These are phyloP conservation scores for Reutealis trisperma DNA, from an alignment of 345 rosid species.

Conservation along the genomic window DNA sequence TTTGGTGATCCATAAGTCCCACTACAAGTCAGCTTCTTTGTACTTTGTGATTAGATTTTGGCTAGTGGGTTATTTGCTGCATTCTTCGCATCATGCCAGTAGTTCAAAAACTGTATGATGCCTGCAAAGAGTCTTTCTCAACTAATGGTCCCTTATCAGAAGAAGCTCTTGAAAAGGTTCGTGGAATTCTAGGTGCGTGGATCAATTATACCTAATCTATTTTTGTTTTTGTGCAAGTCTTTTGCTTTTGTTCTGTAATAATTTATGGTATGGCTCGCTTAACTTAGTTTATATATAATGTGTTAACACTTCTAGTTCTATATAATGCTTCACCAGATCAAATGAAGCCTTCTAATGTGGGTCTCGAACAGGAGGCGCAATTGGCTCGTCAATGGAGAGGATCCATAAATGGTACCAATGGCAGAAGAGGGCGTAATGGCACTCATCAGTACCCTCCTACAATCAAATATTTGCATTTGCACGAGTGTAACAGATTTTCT, in stretches of 20 bases:
- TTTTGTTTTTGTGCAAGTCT: background rate
- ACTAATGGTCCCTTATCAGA: conserved; percentile 69
- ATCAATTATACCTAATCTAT: background rate
- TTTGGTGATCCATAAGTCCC: conserved; percentile 1
- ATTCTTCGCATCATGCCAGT: conserved; percentile 29
- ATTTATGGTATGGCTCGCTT: background rate
- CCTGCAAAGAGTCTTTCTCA: conserved; percentile 73
- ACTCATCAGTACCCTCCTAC: conserved; percentile 57
- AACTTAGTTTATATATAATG: background rate
- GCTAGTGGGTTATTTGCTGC: conserved; percentile 1
- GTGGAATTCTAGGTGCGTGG: conserved; percentile 59
- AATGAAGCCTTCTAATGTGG: conserved; percentile 96
- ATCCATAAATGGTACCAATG: conserved; percentile 34
- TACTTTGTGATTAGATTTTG: conserved; percentile 1
- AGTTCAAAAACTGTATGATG: conserved; percentile 67
- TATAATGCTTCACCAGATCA: conserved; percentile 59
- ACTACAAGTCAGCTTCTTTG: conserved; percentile 2
- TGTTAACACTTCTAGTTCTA: conserved; percentile 15
- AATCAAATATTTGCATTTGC: conserved; percentile 81
- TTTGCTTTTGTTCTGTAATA: background rate
- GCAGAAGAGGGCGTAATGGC: conserved; percentile 61
- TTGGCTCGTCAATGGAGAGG: conserved; percentile 65
- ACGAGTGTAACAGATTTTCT: conserved; percentile 90
- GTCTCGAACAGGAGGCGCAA: conserved; percentile 93
- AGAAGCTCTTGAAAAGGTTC: conserved; percentile 72